Base-by-base conservation (phyloP, 164 flowering plant species). In the Chloranthus sessilifolius region DNA sequence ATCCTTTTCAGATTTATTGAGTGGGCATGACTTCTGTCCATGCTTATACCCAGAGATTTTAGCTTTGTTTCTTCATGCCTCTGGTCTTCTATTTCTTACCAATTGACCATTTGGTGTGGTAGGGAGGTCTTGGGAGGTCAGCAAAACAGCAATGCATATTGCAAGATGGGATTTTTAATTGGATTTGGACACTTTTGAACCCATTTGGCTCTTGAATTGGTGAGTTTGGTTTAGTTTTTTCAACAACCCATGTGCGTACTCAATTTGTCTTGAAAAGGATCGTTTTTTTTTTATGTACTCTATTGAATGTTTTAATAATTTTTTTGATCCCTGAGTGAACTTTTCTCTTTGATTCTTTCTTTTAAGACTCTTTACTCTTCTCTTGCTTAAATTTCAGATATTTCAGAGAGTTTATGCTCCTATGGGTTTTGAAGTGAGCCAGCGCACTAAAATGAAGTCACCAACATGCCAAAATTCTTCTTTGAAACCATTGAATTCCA, bases 191-290 rank as follows among this genome's bases (percentile, higher is more conserved):
- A 14, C 22, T 57, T 30, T 43, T 35, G 38, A 51, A 60, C 38
- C 58, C 57, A 35, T 67, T 60, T 52, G 44, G 50, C 27, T 29
- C 12, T 37, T 45, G 46, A 53, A 43, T 37, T 30, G 31, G 50
- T 55, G 69, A 64, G 66, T 62, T 55, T 62, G 43, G 38, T 67
- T n/a, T 61, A 66, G 25, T 56, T 56, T 63, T 53, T 40, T 17
- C 65, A 60, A 63, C 55, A 51, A 20, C 51, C 59, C 49, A 43
- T 48, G 50, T 46, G 37, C 26, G 54, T 49, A 35, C 23, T 38
- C 52, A 34, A 14, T 39, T 28, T 59, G 31, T 35, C 7, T 50
- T 8, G 10, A 17, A 15, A n/a, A 38, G n/a, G 6, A 37, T 12
- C 35, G 12, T 22, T 14, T n/a, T 12, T 30, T 47, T 20, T 20